A percentile compares a stretch with the other conserved stretches of the same genome.
Evolutionary conservation across 805 yeast genomes (phyloP).

Genomic region (Limtongia smithiae): DNA sequence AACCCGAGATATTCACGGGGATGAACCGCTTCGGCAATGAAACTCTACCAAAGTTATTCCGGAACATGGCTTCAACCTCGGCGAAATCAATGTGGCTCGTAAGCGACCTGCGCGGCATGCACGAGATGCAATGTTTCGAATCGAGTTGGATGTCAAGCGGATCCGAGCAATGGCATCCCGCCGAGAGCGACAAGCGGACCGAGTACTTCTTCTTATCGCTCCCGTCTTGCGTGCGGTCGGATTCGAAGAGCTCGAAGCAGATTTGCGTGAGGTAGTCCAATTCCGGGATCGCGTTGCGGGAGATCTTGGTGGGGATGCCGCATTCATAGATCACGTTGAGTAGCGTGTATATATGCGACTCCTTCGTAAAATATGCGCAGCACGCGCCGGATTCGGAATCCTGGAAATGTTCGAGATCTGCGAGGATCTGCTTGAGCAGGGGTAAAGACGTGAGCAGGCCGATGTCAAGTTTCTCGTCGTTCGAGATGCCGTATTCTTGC

Average conservation of each 20-base stretch:
- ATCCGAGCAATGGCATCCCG: conserved; percentile 97
- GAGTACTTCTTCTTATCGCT: conserved; percentile 76
- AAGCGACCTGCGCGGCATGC: conserved; percentile 84
- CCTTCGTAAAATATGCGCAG: conserved; percentile 91
- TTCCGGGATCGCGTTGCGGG: conserved; percentile 93
- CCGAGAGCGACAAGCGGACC: conserved; percentile 84
- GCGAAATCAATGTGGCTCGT: conserved; percentile 94
- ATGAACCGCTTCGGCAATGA: conserved; percentile 68
- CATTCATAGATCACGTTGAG: conserved; percentile 88
- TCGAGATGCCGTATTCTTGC: conserved; percentile 96
- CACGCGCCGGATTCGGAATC: conserved; percentile 76
- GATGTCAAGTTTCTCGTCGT: conserved; percentile 90
- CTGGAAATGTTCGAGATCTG: conserved; percentile 76
- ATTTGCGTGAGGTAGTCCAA: conserved; percentile 93
- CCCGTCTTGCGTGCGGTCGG: conserved; percentile 39
- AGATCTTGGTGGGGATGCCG: conserved; percentile 90
- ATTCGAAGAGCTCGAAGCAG: conserved; percentile 85
- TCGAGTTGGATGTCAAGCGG: conserved; percentile 96
- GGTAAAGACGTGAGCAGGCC: conserved; percentile 94
- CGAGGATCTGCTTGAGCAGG: conserved; percentile 77
- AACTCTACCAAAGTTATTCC: conserved; percentile 79
- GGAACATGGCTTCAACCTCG: conserved; percentile 74
- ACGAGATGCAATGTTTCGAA: conserved; percentile 92
- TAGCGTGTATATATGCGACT: conserved; percentile 91
- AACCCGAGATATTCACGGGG: conserved; percentile 63